Conservation (phyloP, 2,329 filamentous ascomycete genomes). For the Juglanconis sp. region DNA sequence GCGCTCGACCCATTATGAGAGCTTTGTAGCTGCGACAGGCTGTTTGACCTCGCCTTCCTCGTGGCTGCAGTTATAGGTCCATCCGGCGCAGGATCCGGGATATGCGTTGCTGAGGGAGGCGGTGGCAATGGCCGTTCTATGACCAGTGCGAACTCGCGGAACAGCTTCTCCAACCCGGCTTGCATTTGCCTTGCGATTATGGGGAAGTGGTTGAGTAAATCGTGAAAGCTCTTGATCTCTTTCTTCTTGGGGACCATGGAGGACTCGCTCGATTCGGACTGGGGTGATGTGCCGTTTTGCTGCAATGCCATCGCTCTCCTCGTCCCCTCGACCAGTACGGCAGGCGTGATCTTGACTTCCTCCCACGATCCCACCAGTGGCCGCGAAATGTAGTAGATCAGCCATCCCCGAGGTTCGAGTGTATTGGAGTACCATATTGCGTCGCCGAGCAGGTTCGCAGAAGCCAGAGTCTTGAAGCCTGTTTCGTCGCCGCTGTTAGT, state of each 20-base stretch:
- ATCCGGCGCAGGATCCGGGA: slow-evolving; percentile 56
- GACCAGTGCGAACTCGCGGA: slow-evolving; percentile 82
- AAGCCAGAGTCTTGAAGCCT: slow-evolving; percentile 90
- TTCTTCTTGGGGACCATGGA: slow-evolving; percentile 67
- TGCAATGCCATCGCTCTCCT: slow-evolving; percentile 26
- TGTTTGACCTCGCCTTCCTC: slow-evolving; percentile 54
- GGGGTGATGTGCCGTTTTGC: slow-evolving; percentile 23
- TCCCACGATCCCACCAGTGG: slow-evolving; percentile 84
- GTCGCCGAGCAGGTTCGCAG: slow-evolving; percentile 83
- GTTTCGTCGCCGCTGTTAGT: slow-evolving; percentile 15
- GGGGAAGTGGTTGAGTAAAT: slow-evolving; percentile 86
- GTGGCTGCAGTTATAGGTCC: slow-evolving; percentile 54
- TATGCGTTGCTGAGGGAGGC: slow-evolving; percentile 60
- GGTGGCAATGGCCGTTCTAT: slow-evolving; percentile 82
- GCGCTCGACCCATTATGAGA: neutral
- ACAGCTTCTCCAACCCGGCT: slow-evolving; percentile 80
- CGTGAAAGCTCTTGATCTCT: slow-evolving; percentile 85
- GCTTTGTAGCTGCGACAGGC: slow-evolving; percentile 27
- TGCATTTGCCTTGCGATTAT: slow-evolving; percentile 98
- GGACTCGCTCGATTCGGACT: slow-evolving; percentile 37
- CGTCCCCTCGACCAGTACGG: slow-evolving; percentile 49
- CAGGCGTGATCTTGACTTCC: slow-evolving; percentile 67
- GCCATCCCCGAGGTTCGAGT: slow-evolving; percentile 89
- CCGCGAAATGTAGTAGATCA: slow-evolving; percentile 92
- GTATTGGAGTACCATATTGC: slow-evolving; percentile 83